Evolutionary conservation across 768 basidiomycete species (phyloP), one percentile per base, ranked within the genome.

Genomic region (Glaciozyma martinii): DNA sequence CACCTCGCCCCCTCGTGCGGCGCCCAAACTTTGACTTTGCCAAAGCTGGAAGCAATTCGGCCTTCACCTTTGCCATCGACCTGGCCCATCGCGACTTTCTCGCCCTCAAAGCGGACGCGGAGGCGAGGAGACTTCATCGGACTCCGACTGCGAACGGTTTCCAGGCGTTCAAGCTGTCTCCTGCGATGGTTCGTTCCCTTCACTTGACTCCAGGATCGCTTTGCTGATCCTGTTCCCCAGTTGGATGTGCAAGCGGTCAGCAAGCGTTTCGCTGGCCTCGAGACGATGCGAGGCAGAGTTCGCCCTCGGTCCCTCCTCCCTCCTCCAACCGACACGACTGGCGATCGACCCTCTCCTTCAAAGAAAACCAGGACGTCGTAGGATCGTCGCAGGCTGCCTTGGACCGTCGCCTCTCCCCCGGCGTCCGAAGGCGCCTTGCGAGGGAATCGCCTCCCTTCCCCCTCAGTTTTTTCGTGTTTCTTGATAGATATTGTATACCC

Each of bases 21-120:
- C 54, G 21, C 27, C 47, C 9, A 16, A 42, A 3, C 56, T 62
- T 54, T 29, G 19, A 9, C 53, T 56, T 21, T 27, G 53, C 3
- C 29, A 25, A 23, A 27, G 30, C 25, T 25, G 29, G n/a, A n/a
- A n/a, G n/a, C n/a, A n/a, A n/a, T 7, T 29, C 43, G 13, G 8
- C 42, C 9, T 32, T 59, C 21, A 53, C 46, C 1, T 68, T 68
- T 42, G 49, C 42, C 37, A 61, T 32, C 47, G 67, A 68, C 42
- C 55, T 68, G 55, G 67, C 67, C 3, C 67, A 68, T 23, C 56
- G 63, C 5, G 57, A 61, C 19, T 42, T 64, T 0, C 37, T 64
- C n/a, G 59, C 49, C 0, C 40, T 64, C 27, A 59, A 65, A 53
- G 63, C 63, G n/a, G 63, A 68, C 23, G 56, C 56, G 43, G 58